These are phyloP conservation scores for Anthoceros angustus DNA, from an alignment of 225 moss, liverwort and hornwort genomes.

Conservation along the genomic window DNA sequence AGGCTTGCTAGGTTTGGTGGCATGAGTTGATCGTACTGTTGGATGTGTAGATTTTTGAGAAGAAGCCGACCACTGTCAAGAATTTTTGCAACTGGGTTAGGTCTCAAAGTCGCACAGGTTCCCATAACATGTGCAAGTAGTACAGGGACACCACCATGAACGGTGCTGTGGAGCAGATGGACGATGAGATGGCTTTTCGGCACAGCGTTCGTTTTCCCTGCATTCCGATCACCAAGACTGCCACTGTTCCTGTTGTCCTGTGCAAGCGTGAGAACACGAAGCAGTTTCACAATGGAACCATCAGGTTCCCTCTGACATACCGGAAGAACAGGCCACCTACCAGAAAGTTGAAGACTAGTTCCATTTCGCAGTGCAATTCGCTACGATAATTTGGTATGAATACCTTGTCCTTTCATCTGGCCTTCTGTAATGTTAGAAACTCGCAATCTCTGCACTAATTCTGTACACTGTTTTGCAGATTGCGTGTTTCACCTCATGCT, in stretches of 20 bases:
- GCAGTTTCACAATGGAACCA: slow-evolving; percentile 76
- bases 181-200: slow-evolving; percentile 72
- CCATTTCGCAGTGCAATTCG: background rate
- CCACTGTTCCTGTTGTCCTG: slow-evolving; percentile 60
- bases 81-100: slow-evolving; percentile 71
- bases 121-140: slow-evolving; percentile 99
- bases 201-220: slow-evolving; percentile 65
- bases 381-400: slow-evolving; percentile 8
- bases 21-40: too few species aligned
- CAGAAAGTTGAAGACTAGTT: slow-evolving; percentile 56
- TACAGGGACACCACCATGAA: slow-evolving; percentile 66
- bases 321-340: slow-evolving; percentile 78
- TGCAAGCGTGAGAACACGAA: slow-evolving; percentile 93
- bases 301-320: slow-evolving; percentile 74
- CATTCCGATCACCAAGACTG: slow-evolving; percentile 79
- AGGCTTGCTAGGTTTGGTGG: too few species aligned
- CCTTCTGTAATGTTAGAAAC: too few species aligned
- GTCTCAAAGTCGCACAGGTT: slow-evolving; percentile 91
- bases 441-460: too few species aligned
- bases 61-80: slow-evolving; percentile 85
- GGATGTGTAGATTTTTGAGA: slow-evolving; percentile 61
- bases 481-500: too few species aligned
- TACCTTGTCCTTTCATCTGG: background rate
- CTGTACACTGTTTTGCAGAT: too few species aligned
- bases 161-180: slow-evolving; percentile 81